Percentiles rank a stretch among this genome's conserved stretches.
Conservation (phyloP, 805 yeast species). For the Jamesozyma gamospora region DNA sequence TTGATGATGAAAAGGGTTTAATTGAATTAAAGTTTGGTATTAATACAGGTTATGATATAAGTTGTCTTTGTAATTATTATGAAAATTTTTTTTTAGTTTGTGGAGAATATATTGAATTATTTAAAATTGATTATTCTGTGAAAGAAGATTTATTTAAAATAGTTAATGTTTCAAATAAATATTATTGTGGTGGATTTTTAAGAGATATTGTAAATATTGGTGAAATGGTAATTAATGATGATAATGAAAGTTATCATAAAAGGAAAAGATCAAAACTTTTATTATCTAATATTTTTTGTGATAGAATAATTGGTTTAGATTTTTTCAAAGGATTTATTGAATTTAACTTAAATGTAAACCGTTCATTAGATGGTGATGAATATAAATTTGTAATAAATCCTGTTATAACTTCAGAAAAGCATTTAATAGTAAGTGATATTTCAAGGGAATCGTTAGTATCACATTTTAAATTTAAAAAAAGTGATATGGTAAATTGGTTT, state of each 20-base stretch:
- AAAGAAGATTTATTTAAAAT: slow-evolving; percentile 29
- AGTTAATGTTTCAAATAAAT: slow-evolving; percentile 15
- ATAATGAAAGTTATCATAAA: neutral
- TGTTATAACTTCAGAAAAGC: neutral
- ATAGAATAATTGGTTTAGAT: slow-evolving; percentile 1
- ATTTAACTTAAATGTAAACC: neutral
- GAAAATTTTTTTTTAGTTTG: slow-evolving; percentile 25
- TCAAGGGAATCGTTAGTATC: slow-evolving; percentile 2
- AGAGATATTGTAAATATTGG: slow-evolving; percentile 2
- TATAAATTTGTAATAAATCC: slow-evolving; percentile 1
- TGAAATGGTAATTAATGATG: neutral
- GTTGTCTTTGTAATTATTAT: slow-evolving; percentile 21
- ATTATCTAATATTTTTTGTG: neutral
- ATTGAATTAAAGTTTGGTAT: slow-evolving; percentile 22
- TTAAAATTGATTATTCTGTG: slow-evolving; percentile 27
- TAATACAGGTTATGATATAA: slow-evolving; percentile 12
- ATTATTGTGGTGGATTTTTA: slow-evolving; percentile 10
- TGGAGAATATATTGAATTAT: slow-evolving; percentile 27
- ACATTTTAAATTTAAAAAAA: neutral
- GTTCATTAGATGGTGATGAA: neutral
- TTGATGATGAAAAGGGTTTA: slow-evolving; percentile 29
- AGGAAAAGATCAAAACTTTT: neutral
- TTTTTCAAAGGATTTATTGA: slow-evolving; percentile 2
- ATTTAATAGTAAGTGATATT: slow-evolving; percentile 1
- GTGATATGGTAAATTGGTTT: slow-evolving; percentile 2